Conservation (phyloP, 2,329 filamentous ascomycete species). For the Trichoderma guizhouense region DNA sequence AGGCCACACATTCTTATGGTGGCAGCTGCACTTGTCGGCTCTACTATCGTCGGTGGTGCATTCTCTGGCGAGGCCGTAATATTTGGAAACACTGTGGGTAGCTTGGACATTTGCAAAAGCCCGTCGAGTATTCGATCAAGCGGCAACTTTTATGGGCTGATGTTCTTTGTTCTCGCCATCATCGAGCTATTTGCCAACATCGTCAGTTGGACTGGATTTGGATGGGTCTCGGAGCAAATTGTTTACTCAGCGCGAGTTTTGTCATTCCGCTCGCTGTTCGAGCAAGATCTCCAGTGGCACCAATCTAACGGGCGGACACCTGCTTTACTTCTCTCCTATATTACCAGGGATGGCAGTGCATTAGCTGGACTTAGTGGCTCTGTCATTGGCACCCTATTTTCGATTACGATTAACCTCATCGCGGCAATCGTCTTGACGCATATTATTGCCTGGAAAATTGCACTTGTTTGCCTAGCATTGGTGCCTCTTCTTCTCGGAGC, state of each 20-base stretch:
- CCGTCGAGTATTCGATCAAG: conserved; percentile 30
- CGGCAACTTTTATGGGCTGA: conserved; percentile 44
- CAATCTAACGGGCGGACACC: conserved; percentile 58
- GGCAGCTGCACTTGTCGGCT: conserved; percentile 34
- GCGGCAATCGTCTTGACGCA: conserved; percentile 62
- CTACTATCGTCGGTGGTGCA: conserved; percentile 48
- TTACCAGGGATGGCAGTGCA: conserved; percentile 62
- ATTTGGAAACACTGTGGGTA: conserved; percentile 32
- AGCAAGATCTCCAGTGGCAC: conserved; percentile 65
- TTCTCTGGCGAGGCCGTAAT: conserved; percentile 51
- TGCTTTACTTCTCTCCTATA: conserved; percentile 55
- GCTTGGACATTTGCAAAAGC: conserved; percentile 40
- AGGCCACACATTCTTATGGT: conserved; percentile 29
- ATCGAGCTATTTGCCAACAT: conserved; percentile 48
- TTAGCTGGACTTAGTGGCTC: conserved; percentile 62
- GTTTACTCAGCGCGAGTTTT: conserved; percentile 56
- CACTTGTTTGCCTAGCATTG: conserved; percentile 61
- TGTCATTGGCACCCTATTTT: conserved; percentile 62
- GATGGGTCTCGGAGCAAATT: conserved; percentile 51
- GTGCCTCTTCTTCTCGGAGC: conserved; percentile 63
- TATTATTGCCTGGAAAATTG: conserved; percentile 68
- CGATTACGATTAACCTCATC: conserved; percentile 60
- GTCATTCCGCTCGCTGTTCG: conserved; percentile 57
- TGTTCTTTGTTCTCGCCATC: conserved; percentile 46
- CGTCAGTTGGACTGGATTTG: conserved; percentile 47